Percentiles rank a stretch among this genome's conserved stretches.
Conservation (phyloP, 805 yeast species). For the Wickerhamiella dianesei region DNA sequence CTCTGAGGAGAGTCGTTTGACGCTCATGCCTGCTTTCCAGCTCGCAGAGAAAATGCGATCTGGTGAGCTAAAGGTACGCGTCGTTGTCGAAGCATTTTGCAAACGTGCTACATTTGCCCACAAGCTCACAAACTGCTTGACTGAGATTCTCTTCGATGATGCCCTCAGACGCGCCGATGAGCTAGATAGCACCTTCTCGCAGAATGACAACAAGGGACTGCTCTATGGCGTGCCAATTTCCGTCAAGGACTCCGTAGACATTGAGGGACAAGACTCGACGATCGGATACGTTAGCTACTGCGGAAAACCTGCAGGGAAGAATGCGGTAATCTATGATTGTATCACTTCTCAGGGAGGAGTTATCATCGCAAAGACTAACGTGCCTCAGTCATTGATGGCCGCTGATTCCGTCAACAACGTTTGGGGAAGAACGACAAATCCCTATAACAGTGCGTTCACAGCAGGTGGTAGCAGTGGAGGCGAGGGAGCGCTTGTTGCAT, state of each 20-base stretch:
- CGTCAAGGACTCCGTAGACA: constrained; percentile 50
- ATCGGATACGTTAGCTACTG: constrained; percentile 18
- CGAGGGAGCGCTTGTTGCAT: constrained; percentile 35
- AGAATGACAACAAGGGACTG: constrained; percentile 33
- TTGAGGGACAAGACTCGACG: constrained; percentile 42
- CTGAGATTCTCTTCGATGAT: constrained; percentile 37
- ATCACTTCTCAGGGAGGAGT: constrained; percentile 42
- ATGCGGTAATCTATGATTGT: constrained; percentile 35
- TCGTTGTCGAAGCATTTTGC: constrained; percentile 33
- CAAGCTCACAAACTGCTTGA: constrained; percentile 32
- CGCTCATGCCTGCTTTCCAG: background rate
- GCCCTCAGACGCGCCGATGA: constrained; percentile 44
- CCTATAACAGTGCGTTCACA: constrained; percentile 32
- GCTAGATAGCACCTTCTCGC: constrained; percentile 31
- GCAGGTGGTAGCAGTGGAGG: constrained; percentile 46
- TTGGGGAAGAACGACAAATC: constrained; percentile 36
- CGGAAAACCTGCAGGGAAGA: constrained; percentile 33
- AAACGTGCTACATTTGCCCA: constrained; percentile 49
- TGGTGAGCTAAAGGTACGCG: constrained; percentile 1
- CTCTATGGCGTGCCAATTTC: constrained; percentile 59
- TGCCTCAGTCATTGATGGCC: constrained; percentile 44
- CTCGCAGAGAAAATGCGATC: background rate
- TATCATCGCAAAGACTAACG: constrained; percentile 47
- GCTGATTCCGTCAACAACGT: constrained; percentile 35
- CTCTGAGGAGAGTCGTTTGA: background rate